A percentile compares a stretch with the other conserved stretches of the same genome.
These are phyloP conservation scores for Suillus fuscotomentosus DNA, from an alignment of 768 basidiomycete genomes.

Conservation along the genomic window DNA sequence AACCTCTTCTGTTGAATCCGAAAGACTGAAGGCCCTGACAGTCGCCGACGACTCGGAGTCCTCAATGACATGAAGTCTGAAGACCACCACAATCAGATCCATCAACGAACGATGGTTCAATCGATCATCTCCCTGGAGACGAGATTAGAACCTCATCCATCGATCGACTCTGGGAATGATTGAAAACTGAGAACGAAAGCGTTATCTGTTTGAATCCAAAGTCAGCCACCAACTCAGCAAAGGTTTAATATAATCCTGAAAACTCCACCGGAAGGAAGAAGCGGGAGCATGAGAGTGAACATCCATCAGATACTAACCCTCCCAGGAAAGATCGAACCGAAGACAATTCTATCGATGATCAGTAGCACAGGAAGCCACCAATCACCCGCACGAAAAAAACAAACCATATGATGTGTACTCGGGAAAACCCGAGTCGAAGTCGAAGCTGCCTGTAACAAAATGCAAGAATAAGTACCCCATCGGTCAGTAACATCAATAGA, in stretches of 20 bases:
- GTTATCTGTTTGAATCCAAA: not conserved
- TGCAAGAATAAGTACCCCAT: not conserved
- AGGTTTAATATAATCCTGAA: not conserved
- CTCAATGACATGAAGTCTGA: not conserved
- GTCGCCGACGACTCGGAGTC: not conserved
- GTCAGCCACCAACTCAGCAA: not conserved
- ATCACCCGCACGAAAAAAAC: not conserved
- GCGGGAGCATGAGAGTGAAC: not conserved
- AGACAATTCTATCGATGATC: not conserved
- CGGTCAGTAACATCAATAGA: not conserved
- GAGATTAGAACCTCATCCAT: not conserved
- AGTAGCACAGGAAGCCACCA: not conserved
- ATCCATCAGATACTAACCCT: not conserved
- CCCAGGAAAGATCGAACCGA: not conserved
- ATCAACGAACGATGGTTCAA: not conserved
- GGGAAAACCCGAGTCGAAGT: not conserved
- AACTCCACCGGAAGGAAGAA: not conserved
- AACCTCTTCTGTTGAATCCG: not conserved
- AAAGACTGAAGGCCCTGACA: not conserved
- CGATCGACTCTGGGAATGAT: not conserved
- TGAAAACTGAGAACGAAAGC: not conserved
- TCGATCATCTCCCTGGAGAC: not conserved
- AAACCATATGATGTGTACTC: not conserved
- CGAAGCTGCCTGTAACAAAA: not conserved
- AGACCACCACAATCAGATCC: not conserved